phyloP scores from a whole-genome alignment of 202 grass and related monocot species.

The Dendrocalamus latiflorus region DNA sequence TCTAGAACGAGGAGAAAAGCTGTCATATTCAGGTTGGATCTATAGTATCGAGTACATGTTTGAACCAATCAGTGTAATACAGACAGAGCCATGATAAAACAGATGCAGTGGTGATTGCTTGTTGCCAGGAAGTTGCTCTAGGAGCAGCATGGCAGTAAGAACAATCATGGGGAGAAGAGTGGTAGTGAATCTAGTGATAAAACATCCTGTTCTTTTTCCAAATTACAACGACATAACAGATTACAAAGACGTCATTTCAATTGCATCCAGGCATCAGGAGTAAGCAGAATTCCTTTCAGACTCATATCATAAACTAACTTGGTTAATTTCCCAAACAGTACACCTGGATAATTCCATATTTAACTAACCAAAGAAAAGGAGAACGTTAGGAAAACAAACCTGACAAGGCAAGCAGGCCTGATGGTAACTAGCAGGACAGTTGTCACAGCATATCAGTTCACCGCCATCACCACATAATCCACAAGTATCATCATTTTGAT shows the following conservation, averaged over 20 bases:
- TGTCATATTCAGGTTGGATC: neutral
- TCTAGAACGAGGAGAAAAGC: neutral
- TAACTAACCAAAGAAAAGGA: slow-evolving; percentile 5
- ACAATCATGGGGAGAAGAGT: neutral
- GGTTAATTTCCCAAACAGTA: neutral
- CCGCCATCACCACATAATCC: slow-evolving; percentile 73
- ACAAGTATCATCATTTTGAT: slow-evolving; percentile 80
- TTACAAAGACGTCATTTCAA: slow-evolving; percentile 9
- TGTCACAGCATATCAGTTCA: slow-evolving; percentile 96
- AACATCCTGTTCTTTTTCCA: neutral
- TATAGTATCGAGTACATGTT: neutral
- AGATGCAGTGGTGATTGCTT: neutral
- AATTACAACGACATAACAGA: neutral
- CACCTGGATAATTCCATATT: neutral
- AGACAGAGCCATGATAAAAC: slow-evolving; percentile 7
- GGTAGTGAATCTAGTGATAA: neutral
- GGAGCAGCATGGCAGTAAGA: neutral
- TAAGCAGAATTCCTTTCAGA: neutral
- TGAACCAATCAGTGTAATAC: slow-evolving; percentile 5
- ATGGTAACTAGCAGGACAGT: slow-evolving; percentile 82
- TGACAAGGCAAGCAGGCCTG: slow-evolving; percentile 64
- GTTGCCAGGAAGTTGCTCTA: neutral
- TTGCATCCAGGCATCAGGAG: neutral
- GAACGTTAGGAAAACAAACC: slow-evolving; percentile 44
- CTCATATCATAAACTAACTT: neutral